Evolutionary conservation across 164 flowering plant genomes (phyloP), one percentile per base, ranked within the genome.

Genomic region (Aristolochia contorta): DNA sequence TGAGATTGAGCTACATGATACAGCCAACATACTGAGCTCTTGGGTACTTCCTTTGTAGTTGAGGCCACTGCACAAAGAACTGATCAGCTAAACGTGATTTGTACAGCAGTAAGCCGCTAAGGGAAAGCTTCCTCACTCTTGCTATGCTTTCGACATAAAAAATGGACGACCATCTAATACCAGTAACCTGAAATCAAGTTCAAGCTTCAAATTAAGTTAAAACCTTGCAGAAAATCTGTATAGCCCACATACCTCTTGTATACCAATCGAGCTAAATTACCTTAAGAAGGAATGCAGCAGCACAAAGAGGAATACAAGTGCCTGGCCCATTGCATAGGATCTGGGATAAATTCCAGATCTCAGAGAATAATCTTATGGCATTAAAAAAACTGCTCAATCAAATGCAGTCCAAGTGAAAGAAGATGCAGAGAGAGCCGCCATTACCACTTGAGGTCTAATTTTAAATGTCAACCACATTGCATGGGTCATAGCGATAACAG

Each of bases 321-420:
- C 98, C 97, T 49, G 96, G 98, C n/a, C 98, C 94, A 68, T 87
- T 92, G 82, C 98, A 92, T 22, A 89, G 78, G 59, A 92, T 75
- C 96, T 92, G 80, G 32, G 62, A 59, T 50, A 54, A 66, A 25
- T 20, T 5, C 47, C 10, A 25, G 32, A 1, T 45, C 41, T 61
- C 15, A 70, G 46, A 4, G 41, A 20, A 20, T 51, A 18, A 9
- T 22, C 45, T 55, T 33, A 37, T 12, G 19, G 54, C 6, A 21
- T 58, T n/a, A 57, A 47, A 12, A 27, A 57, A 62, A 25, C 21
- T 20, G 32, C 51, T 14, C 16, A 48, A 21, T 19, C n/a, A 57
- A 20, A 18, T 24, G 53, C 27, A 37, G 4, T 55, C 16, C 47
- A 16, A 24, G 61, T 53, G 47, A 61, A 22, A 25, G 23, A 45